A percentile compares a stretch with the other conserved stretches of the same genome.
These are phyloP conservation scores for Rhodocollybia butyracea DNA, from an alignment of 768 basidiomycete genomes.

Conservation along the genomic window DNA sequence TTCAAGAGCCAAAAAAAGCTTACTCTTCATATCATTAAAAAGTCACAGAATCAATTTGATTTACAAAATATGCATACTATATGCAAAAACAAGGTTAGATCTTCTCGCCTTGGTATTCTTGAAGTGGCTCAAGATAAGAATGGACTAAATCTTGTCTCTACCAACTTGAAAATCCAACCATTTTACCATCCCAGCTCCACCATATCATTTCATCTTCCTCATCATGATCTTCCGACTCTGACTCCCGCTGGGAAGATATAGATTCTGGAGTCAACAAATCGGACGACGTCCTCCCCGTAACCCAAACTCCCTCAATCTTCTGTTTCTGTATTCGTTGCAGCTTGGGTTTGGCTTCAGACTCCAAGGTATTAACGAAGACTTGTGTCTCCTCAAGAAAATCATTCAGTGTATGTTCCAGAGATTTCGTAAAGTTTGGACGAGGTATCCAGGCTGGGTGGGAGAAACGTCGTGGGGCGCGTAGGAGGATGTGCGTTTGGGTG, in stretches of 20 bases:
- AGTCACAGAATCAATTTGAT: too few relatives aligned
- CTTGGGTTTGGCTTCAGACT: neutral
- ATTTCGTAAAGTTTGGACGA: conserved; percentile 35
- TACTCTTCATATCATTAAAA: too few relatives aligned
- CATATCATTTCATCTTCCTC: conserved; percentile 53
- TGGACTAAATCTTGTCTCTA: too few relatives aligned
- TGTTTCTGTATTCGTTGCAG: conserved; percentile 19
- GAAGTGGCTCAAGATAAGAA: too few relatives aligned
- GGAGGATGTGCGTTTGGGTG: conserved; percentile 21
- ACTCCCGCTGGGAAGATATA: conserved; percentile 3
- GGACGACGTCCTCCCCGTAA: conserved; percentile 25
- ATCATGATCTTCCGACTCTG: conserved; percentile 18
- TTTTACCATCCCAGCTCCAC: conserved; percentile 61
- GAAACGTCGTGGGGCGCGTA: conserved; percentile 24
- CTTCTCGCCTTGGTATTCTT: too few relatives aligned
- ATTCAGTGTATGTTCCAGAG: conserved; percentile 35
- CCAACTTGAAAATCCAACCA: conserved; percentile 52
- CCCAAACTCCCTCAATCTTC: conserved; percentile 48
- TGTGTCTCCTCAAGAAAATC: conserved; percentile 37
- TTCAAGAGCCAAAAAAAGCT: too few relatives aligned
- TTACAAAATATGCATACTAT: too few relatives aligned
- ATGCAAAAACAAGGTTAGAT: too few relatives aligned
- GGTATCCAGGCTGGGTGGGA: conserved; percentile 24
- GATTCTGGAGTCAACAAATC: conserved; percentile 12
- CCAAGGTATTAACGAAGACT: neutral